phyloP scores from a whole-genome alignment of 139 green algal genomes.

The Haematococcus lacustris region DNA sequence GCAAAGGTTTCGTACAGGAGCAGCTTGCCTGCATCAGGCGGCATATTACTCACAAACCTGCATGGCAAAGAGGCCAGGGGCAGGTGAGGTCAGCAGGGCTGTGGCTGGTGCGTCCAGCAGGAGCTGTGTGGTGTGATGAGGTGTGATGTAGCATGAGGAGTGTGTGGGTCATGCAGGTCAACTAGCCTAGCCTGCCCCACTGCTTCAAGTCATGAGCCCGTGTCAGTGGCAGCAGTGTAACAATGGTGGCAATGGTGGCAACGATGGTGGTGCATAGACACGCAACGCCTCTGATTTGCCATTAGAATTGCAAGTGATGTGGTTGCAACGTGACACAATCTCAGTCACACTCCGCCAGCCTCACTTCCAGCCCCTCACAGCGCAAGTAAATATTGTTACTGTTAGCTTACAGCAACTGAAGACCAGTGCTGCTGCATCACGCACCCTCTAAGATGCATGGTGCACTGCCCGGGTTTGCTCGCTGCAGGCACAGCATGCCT shows the following conservation, averaged over 20 bases:
- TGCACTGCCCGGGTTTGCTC: too few species aligned
- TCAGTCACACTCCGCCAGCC: too few species aligned
- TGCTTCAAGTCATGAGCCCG: not conserved
- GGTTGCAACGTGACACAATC: not conserved
- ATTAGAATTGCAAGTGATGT: not conserved
- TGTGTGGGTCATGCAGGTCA: not conserved
- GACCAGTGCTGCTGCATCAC: too few species aligned
- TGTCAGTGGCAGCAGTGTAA: too few species aligned
- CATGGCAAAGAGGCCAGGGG: not conserved
- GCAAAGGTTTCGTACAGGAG: constrained; percentile 76
- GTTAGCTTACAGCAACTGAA: too few species aligned
- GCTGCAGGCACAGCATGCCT: too few species aligned
- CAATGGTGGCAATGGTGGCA: not conserved
- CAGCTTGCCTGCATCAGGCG: constrained; percentile 44
- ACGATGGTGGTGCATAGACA: not conserved
- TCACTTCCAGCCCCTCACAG: too few species aligned
- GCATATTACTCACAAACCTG: constrained; percentile 27
- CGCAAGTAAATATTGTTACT: too few species aligned
- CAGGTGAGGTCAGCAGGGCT: not conserved
- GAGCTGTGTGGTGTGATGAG: not conserved
- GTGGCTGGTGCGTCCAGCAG: not conserved
- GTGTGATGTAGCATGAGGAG: not conserved
- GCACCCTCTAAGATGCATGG: too few species aligned
- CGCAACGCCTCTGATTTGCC: not conserved
- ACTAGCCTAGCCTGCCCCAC: not conserved